Conservation (phyloP, 305 asterid genomes). For the Fraxinus albicans region DNA sequence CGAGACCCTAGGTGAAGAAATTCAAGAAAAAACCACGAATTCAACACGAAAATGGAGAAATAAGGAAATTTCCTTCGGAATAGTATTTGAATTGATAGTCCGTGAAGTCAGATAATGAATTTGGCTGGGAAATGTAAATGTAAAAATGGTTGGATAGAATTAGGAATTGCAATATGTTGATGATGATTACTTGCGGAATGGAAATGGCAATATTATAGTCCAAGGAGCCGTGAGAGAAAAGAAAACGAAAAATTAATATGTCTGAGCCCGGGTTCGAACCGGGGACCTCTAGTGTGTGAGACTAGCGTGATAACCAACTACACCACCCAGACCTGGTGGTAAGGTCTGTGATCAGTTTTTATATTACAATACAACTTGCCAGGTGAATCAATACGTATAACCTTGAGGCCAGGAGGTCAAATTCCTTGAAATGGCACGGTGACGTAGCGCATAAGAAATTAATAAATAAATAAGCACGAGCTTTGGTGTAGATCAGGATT, state of each 20-base stretch:
- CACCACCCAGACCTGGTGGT: slow-evolving; percentile 58
- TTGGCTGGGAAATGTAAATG: neutral
- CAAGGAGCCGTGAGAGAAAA: neutral
- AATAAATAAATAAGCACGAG: too few species aligned
- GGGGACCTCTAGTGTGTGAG: slow-evolving; percentile 99
- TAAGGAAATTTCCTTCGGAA: neutral
- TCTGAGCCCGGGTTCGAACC: slow-evolving; percentile 99
- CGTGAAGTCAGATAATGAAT: neutral
- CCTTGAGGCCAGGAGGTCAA: too few species aligned
- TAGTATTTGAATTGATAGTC: neutral
- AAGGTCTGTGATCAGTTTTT: too few species aligned
- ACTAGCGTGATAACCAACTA: slow-evolving; percentile 99
- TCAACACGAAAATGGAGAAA: slow-evolving; percentile 8
- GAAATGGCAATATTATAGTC: neutral
- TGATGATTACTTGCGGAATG: neutral
- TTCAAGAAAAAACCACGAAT: neutral
- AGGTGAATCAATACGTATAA: too few species aligned
- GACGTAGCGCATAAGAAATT: too few species aligned
- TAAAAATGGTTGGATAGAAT: neutral
- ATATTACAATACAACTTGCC: too few species aligned
- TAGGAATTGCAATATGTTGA: neutral
- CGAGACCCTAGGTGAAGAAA: slow-evolving; percentile 20
- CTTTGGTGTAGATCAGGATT: too few species aligned
- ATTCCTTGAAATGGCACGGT: too few species aligned
- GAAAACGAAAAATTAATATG: slow-evolving; percentile 22